Base-by-base conservation (phyloP, 352 stramenopile species). In the Globisporangium echinulatum region DNA sequence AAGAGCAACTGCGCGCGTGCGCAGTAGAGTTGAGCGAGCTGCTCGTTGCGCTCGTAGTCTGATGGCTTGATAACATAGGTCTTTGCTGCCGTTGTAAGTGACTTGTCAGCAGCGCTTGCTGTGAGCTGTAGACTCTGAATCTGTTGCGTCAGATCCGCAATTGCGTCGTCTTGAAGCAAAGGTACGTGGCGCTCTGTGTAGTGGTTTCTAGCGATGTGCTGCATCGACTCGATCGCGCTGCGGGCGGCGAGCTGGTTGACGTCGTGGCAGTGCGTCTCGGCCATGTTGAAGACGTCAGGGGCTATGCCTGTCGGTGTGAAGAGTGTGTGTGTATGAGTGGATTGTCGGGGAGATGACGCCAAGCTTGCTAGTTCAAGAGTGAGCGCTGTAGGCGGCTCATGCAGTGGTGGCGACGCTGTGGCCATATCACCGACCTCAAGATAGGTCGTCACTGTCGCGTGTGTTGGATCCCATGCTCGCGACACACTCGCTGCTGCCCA, bases 1-100 rank as follows among this genome's bases (percentile, higher is more conserved):
- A 82, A 52, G 25, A 82, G 53, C 17, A 55, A 63, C 48, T 67
- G 66, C 37, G 74, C 74, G 15, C 74, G 74, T 25, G 69, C 69
- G 8, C 62, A 72, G 37, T 78, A 74, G 14, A 80, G 49, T 10
- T 52, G 53, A 4, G 69, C 69, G 19, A 80, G 54, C 9, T 64
- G 58, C 40, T 73, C 52, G 6, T 44, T 56, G 13, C 44, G 49
- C 39, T 52, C 50, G 11, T n/a, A 38, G 44, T 10, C 6, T 7
- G 9, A 11, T 11, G 48, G 19, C 8, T 50, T 59, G 10, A 15
- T 5, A 14, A 7, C 25, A 25, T 58, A 36, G 15, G 33, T 0
- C 43, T 63, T 63, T 15, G 43, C 11, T 53, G 52, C 11, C 19
- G 37, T 15, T 5, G 42, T 46, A 9, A n/a, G 10, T 39, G 38